phyloP scores from a whole-genome alignment of 495 filamentous ascomycete species.

The Saxophila tyrrhenica region DNA sequence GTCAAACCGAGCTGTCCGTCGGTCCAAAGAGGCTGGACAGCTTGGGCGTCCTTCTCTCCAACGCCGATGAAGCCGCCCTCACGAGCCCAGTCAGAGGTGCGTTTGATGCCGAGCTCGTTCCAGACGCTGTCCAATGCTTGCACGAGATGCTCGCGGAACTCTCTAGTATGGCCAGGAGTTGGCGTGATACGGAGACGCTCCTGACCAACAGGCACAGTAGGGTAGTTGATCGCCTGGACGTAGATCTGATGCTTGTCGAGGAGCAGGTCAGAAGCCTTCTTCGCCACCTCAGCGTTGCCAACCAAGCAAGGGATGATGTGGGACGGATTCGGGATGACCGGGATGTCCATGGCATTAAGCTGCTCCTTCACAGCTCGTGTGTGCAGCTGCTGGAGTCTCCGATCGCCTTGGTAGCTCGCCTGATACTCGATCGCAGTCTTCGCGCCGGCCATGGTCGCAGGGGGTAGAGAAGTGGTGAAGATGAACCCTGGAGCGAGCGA shows the following conservation, averaged over 20 bases:
- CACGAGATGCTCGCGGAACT: slow-evolving; percentile 76
- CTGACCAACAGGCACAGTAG: slow-evolving; percentile 90
- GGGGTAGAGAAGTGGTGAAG: slow-evolving; percentile 93
- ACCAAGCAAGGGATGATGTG: slow-evolving; percentile 94
- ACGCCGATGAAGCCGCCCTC: slow-evolving; percentile 91
- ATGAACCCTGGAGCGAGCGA: slow-evolving; percentile 96
- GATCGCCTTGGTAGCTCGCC: slow-evolving; percentile 64
- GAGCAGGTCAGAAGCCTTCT: slow-evolving; percentile 76
- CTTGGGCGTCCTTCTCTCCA: slow-evolving; percentile 52
- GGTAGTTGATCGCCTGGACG: slow-evolving; percentile 98
- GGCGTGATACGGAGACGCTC: slow-evolving; percentile 92
- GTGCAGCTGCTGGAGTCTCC: slow-evolving; percentile 86
- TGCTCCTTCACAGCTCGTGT: slow-evolving; percentile 82
- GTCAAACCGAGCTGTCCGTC: slow-evolving; percentile 69
- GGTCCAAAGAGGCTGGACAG: slow-evolving; percentile 66
- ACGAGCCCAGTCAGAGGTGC: slow-evolving; percentile 79
- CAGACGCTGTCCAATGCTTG: slow-evolving; percentile 77
- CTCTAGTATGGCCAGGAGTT: slow-evolving; percentile 77
- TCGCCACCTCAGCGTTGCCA: slow-evolving; percentile 88
- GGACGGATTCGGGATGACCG: slow-evolving; percentile 95
- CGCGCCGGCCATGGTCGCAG: slow-evolving; percentile 93
- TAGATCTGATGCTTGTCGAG: slow-evolving; percentile 85
- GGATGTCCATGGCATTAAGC: slow-evolving; percentile 66
- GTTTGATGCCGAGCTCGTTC: slow-evolving; percentile 76
- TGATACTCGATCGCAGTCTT: slow-evolving; percentile 89